Evolutionary conservation across 306 rosid genomes (phyloP).

Genomic region (Nissolia schottii): DNA sequence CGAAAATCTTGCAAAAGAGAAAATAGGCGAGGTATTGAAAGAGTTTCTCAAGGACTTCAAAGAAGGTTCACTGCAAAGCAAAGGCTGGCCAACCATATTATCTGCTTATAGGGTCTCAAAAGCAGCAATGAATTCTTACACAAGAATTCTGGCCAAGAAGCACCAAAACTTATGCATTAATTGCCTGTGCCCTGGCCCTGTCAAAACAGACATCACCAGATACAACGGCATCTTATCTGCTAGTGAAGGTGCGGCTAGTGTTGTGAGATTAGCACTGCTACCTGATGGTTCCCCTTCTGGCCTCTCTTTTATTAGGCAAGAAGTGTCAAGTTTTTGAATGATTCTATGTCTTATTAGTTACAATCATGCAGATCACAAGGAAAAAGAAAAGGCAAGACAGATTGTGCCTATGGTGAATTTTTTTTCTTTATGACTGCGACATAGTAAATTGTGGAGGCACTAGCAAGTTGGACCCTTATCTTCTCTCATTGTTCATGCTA

Average conservation of each 20-base stretch:
- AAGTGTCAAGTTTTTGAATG: background rate
- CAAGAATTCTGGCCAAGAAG: constrained; percentile 36
- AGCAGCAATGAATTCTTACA: constrained; percentile 33
- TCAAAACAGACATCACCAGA: constrained; percentile 31
- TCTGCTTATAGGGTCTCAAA: constrained; percentile 33
- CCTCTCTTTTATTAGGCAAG: background rate
- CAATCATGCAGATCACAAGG: no score
- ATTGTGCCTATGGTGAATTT: no score
- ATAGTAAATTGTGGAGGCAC: no score
- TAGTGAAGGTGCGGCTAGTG: constrained; percentile 34
- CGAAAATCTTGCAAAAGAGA: no score
- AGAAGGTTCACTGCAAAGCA: constrained; percentile 22
- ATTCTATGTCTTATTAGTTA: no score
- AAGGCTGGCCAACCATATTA: constrained; percentile 19
- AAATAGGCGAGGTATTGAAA: constrained; percentile 10
- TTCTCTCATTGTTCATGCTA: no score
- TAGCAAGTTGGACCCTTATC: no score
- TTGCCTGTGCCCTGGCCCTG: constrained; percentile 36
- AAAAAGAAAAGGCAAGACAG: no score
- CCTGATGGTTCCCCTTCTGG: constrained; percentile 32
- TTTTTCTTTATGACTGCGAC: no score
- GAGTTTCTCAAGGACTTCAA: constrained; percentile 30
- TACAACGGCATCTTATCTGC: constrained; percentile 18
- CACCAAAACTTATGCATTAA: constrained; percentile 13
- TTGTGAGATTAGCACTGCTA: constrained; percentile 23